Evolutionary conservation across 345 rosid species (phyloP), one percentile per base, ranked within the genome.

Genomic region (Eucalyptus regnans): DNA sequence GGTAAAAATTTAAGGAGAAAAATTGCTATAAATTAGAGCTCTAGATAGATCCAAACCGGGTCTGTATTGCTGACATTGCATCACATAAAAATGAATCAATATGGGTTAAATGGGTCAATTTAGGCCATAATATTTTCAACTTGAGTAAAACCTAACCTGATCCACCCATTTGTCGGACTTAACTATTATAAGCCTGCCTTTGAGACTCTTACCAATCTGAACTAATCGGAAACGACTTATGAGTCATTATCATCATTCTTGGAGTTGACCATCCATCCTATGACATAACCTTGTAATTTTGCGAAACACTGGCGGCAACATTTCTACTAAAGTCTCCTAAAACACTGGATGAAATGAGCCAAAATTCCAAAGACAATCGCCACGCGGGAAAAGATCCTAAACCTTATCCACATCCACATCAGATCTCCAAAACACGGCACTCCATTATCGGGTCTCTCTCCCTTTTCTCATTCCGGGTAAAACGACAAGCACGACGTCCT

Each of bases 41-140:
- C 41, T 13, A n/a, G 16, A n/a, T 64, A 33, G 9, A 16, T n/a
- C 9, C 3, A 1, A 14, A n/a, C 15, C 0, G 10, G 0, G 20
- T n/a, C 8, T 64, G 11, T 14, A 25, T 60, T 5, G 31, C 31
- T 25, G 33, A 64, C 15, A n/a, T 64, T 64, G 18, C 41, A 14
- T 64, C 14, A 16, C 20, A 64, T 64, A 62, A 64, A 64, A 7
- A 64, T 64, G 41, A 20, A 7, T 64, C 1, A 14, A 17, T n/a
- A 64, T n/a, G 10, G 5, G 3, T 62, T 62, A 62, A 62, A 29
- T n/a, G 18, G 2, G 41, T n/a, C 20, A 64, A n/a, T 0, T 64
- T n/a, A 33, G 3, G 10, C 1, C 2, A 0, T 15, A 64, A n/a
- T 7, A 64, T 64, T n/a, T 64, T 64, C 5, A 8, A n/a, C 16